These are phyloP conservation scores for Picea abies DNA, from an alignment of 83 land plant genomes.

Conservation along the genomic window DNA sequence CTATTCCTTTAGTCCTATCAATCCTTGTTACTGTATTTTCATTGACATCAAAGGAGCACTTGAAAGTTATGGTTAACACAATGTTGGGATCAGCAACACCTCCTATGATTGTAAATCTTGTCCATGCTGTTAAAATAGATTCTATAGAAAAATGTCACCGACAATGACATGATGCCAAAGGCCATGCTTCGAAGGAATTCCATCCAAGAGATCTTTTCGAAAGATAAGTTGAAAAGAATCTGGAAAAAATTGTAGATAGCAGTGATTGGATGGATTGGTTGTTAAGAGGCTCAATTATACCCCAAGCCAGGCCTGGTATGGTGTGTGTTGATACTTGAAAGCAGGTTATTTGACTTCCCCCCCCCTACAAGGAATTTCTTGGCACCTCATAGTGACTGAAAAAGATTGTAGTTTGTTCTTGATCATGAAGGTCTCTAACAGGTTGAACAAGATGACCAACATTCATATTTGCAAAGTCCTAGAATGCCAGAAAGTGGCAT, in stretches of 20 bases:
- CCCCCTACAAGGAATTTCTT: slow-evolving; percentile 79
- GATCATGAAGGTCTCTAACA: slow-evolving; percentile 95
- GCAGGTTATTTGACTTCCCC: slow-evolving; percentile 81
- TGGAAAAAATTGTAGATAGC: too few species aligned
- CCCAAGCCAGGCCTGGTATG: too few species aligned
- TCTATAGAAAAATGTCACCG: too few species aligned
- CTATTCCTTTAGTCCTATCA: slow-evolving; percentile 61
- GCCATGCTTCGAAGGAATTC: too few species aligned
- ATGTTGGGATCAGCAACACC: slow-evolving; percentile 67
- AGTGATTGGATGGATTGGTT: too few species aligned
- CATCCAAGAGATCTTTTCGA: too few species aligned
- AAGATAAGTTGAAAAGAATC: too few species aligned
- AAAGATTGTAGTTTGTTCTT: slow-evolving; percentile 77
- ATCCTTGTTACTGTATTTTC: slow-evolving; percentile 58
- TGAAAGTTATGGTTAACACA: slow-evolving; percentile 58
- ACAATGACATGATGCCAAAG: too few species aligned
- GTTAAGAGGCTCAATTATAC: too few species aligned
- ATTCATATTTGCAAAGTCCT: slow-evolving; percentile 37
- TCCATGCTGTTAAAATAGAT: slow-evolving; percentile 25
- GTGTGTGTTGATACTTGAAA: too few species aligned
- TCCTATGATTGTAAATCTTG: slow-evolving; percentile 49
- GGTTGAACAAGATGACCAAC: slow-evolving; percentile 70
- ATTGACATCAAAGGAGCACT: slow-evolving; percentile 43
- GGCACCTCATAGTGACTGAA: slow-evolving; percentile 95
- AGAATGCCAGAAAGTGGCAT: slow-evolving; percentile 33